Evolutionary conservation across 306 rosid species (phyloP).

Genomic region (Mucuna pruriens): DNA sequence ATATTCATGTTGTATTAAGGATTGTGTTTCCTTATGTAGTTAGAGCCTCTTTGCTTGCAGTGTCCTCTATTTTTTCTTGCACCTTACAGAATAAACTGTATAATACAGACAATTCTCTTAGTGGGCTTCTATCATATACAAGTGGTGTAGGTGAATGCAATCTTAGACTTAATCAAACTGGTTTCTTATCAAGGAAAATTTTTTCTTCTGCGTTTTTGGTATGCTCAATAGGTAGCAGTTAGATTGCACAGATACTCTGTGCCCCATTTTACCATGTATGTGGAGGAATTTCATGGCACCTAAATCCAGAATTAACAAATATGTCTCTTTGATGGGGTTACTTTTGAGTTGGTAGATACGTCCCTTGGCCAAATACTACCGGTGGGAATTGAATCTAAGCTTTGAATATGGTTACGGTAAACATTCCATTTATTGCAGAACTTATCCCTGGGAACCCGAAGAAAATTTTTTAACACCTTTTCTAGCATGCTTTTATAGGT

Average conservation of each 20-base stretch:
- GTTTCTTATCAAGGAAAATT: not conserved
- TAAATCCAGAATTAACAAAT: not conserved
- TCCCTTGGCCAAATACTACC: too few relatives aligned
- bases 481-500: not conserved
- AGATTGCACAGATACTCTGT: not conserved
- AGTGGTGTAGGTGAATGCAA: not conserved
- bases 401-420: not conserved
- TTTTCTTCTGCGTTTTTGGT: not conserved
- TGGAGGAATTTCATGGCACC: not conserved
- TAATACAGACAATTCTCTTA: not conserved
- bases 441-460: not conserved
- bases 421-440: not conserved
- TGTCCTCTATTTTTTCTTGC: not conserved
- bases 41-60: not conserved
- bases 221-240: not conserved
- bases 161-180: not conserved
- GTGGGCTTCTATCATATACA: not conserved
- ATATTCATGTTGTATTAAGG: slow-evolving; percentile 3
- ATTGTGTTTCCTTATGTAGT: slow-evolving; percentile 9
- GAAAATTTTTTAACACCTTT: not conserved
- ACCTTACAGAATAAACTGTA: not conserved
- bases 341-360: not conserved
- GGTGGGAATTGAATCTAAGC: not conserved
- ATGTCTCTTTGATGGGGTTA: not conserved
- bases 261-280: not conserved